These are phyloP conservation scores for Tubosaeta brunneosetosa DNA, from an alignment of 768 basidiomycete genomes.

Conservation along the genomic window DNA sequence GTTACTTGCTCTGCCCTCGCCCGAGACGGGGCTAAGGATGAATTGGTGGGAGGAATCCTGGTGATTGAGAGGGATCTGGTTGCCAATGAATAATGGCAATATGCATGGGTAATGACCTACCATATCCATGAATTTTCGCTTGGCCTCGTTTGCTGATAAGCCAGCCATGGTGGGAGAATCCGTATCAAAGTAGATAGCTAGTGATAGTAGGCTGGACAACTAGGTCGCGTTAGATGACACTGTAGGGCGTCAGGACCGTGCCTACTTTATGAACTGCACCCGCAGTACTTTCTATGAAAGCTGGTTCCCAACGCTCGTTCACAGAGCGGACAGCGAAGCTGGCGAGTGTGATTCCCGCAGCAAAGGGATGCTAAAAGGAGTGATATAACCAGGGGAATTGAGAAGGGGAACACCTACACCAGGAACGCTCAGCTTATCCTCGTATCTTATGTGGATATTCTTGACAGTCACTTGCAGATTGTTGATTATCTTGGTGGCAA, in stretches of 20 bases:
- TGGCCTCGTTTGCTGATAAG: constrained; percentile 56
- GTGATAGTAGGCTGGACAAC: constrained; percentile 81
- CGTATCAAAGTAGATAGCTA: constrained; percentile 94
- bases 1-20: constrained; percentile 75
- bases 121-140: constrained; percentile 70
- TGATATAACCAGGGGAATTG: not conserved
- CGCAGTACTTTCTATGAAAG: constrained; percentile 87
- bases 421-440: constrained; percentile 91
- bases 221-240: constrained; percentile 27
- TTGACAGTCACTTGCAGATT: constrained; percentile 94
- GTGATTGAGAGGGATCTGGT: constrained; percentile 50
- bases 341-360: constrained; percentile 83
- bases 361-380: constrained; percentile 78
- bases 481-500: constrained; percentile 88
- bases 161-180: constrained; percentile 79
- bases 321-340: constrained; percentile 88
- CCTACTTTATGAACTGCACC: constrained; percentile 85
- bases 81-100: not conserved
- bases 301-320: constrained; percentile 79
- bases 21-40: constrained; percentile 91
- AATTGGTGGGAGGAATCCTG: constrained; percentile 67
- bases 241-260: not conserved
- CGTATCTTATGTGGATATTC: constrained; percentile 95
- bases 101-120: constrained; percentile 33
- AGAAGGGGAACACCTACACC: constrained; percentile 53